A percentile compares a stretch with the other conserved stretches of the same genome.
Conservation (phyloP, 768 basidiomycete genomes). For the Paxillus involutus region DNA sequence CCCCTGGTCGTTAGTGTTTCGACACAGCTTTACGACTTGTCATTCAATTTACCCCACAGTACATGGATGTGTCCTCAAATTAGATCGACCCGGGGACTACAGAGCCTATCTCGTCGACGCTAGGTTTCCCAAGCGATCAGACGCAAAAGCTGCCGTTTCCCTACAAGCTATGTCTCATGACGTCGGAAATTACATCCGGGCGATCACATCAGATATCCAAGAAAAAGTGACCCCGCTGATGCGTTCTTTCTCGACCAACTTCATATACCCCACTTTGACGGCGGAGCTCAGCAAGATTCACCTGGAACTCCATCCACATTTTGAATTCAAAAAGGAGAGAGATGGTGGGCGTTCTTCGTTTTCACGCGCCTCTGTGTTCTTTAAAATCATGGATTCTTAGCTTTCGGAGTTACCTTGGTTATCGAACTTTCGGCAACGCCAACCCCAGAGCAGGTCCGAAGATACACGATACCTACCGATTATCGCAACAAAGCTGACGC, state of each 20-base stretch:
- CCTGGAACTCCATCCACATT: conserved; percentile 37
- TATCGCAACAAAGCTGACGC: conserved; percentile 64
- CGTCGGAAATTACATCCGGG: conserved; percentile 54
- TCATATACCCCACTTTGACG: conserved; percentile 45
- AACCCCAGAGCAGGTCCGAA: conserved; percentile 34
- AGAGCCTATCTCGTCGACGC: conserved; percentile 65
- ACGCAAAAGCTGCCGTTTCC: conserved; percentile 71
- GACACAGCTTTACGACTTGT: background rate
- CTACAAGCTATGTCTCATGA: conserved; percentile 66
- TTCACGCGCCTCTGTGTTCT: background rate
- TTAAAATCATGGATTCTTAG: conserved; percentile 31
- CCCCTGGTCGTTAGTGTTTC: conserved; percentile 42
- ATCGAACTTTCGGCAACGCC: conserved; percentile 39
- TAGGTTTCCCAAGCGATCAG: conserved; percentile 54
- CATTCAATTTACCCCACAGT: conserved; percentile 33
- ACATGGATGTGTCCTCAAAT: conserved; percentile 62
- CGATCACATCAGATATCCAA: conserved; percentile 42
- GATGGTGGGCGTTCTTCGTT: conserved; percentile 43
- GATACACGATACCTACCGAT: conserved; percentile 46
- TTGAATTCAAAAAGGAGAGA: conserved; percentile 43
- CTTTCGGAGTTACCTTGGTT: conserved; percentile 52
- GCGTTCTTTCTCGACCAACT: conserved; percentile 43
- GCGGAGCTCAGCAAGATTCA: conserved; percentile 47
- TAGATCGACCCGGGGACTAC: conserved; percentile 52
- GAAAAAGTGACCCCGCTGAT: conserved; percentile 44